These are phyloP conservation scores for Aurifilum marmelostoma DNA, from an alignment of 2,329 filamentous ascomycete genomes.

Conservation along the genomic window DNA sequence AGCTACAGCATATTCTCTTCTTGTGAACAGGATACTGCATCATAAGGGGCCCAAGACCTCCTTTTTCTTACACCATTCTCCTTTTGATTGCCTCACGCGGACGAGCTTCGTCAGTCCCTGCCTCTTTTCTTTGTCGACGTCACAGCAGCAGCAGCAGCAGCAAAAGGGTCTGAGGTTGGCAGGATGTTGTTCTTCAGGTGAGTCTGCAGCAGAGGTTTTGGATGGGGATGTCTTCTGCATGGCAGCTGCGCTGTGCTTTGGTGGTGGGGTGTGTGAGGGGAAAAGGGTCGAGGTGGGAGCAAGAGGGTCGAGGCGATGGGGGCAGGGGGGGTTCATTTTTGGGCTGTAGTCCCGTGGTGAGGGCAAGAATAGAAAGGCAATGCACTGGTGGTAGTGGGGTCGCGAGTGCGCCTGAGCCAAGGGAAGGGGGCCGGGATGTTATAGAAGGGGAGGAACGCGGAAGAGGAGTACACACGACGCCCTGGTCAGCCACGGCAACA, in stretches of 20 bases:
- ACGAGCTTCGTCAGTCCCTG: not conserved
- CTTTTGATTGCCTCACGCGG: not conserved
- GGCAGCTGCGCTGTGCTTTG: too few species aligned
- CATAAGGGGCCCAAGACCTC: too few species aligned
- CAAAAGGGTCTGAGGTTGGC: not conserved
- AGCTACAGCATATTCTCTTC: not conserved
- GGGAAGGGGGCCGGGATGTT: not conserved
- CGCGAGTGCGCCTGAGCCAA: not conserved
- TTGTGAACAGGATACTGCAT: not conserved
- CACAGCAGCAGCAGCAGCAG: not conserved
- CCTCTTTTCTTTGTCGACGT: not conserved
- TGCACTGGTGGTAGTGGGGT: not conserved
- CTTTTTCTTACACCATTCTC: not conserved
- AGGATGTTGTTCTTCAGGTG: constrained; percentile 52
- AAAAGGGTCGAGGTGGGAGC: too few species aligned
- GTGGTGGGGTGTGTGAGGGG: too few species aligned
- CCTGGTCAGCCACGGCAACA: too few species aligned
- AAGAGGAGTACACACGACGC: too few species aligned
- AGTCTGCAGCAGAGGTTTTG: constrained; percentile 13
- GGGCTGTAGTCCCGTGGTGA: too few species aligned
- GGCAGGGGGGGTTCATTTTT: too few species aligned
- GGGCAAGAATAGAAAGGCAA: not conserved
- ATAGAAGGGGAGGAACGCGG: not conserved
- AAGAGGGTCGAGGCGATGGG: too few species aligned
- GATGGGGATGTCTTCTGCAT: too few species aligned